These are phyloP conservation scores for Ophiostoma piceae DNA, from an alignment of 2,329 filamentous ascomycete genomes.

Conservation along the genomic window DNA sequence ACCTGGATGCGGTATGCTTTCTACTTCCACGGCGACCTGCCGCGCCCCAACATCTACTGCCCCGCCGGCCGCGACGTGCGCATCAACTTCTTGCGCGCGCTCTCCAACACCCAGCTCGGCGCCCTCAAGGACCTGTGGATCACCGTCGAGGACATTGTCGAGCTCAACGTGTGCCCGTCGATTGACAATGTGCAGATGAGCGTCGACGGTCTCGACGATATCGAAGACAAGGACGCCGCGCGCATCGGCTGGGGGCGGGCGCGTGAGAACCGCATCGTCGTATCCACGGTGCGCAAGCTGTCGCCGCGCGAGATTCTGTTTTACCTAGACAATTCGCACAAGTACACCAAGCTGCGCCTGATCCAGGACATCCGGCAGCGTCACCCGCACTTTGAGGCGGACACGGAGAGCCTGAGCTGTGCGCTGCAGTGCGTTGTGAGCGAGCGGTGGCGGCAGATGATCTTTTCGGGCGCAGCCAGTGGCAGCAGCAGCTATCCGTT, in stretches of 20 bases:
- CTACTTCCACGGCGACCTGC: slow-evolving; percentile 46
- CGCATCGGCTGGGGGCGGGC: slow-evolving; percentile 32
- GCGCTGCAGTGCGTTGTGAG: slow-evolving; percentile 27
- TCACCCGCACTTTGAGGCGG: slow-evolving; percentile 42
- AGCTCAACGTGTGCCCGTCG: slow-evolving; percentile 44
- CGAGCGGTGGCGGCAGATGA: slow-evolving; percentile 27
- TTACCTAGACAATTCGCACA: slow-evolving; percentile 44
- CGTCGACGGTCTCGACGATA: slow-evolving; percentile 24
- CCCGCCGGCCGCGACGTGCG: slow-evolving; percentile 35
- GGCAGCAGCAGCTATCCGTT: background rate
- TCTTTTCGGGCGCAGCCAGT: background rate
- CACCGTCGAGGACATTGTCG: slow-evolving; percentile 42
- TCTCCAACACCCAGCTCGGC: slow-evolving; percentile 42
- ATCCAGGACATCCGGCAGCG: slow-evolving; percentile 40
- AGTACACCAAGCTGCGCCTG: slow-evolving; percentile 43
- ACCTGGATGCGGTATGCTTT: slow-evolving; percentile 52
- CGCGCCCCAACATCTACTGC: slow-evolving; percentile 28
- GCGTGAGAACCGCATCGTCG: slow-evolving; percentile 32
- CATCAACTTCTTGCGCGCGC: slow-evolving; percentile 41
- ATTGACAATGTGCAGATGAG: slow-evolving; percentile 37
- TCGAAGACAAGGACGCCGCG: slow-evolving; percentile 27
- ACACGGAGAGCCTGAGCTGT: slow-evolving; percentile 40
- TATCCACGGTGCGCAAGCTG: slow-evolving; percentile 44
- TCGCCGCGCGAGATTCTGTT: slow-evolving; percentile 46
- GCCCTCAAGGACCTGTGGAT: slow-evolving; percentile 44